Conservation (phyloP, 345 rosid species). For the Lepidium sativum region DNA sequence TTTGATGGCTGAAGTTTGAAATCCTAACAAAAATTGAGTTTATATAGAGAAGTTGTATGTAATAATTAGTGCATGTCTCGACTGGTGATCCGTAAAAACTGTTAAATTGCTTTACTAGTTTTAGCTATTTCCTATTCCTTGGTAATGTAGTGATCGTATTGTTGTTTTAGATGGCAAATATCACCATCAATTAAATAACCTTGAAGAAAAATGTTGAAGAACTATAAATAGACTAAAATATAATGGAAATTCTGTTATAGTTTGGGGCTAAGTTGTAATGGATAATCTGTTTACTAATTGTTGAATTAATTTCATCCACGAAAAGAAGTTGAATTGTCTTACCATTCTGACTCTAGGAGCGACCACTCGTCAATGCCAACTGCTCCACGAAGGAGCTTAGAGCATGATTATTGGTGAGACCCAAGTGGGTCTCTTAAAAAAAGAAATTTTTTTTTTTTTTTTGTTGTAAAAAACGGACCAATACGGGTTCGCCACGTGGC, state of each 20-base stretch:
- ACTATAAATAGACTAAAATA: neutral
- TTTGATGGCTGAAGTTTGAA: neutral
- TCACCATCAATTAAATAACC: neutral
- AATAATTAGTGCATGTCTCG: neutral
- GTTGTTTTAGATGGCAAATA: neutral
- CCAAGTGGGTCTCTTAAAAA: too few relatives aligned
- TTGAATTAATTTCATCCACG: slow-evolving; percentile 3
- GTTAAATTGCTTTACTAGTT: neutral
- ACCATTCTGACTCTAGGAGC: slow-evolving; percentile 4
- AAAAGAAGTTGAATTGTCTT: slow-evolving; percentile 11
- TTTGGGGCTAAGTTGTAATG: too few relatives aligned
- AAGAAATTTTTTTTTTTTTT: too few relatives aligned
- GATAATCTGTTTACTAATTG: neutral
- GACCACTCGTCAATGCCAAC: slow-evolving; percentile 15
- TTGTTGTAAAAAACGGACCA: too few relatives aligned
- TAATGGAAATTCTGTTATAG: neutral
- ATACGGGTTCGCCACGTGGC: too few relatives aligned
- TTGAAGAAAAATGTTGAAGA: neutral
- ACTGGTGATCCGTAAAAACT: neutral
- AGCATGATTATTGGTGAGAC: too few relatives aligned
- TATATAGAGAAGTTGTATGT: neutral
- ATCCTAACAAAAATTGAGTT: neutral
- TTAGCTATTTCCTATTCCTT: neutral
- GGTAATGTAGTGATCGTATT: too few relatives aligned
- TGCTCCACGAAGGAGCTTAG: slow-evolving; percentile 10